Base-by-base conservation (phyloP, 2,329 filamentous ascomycete species). In the Helminthosporium solani region DNA sequence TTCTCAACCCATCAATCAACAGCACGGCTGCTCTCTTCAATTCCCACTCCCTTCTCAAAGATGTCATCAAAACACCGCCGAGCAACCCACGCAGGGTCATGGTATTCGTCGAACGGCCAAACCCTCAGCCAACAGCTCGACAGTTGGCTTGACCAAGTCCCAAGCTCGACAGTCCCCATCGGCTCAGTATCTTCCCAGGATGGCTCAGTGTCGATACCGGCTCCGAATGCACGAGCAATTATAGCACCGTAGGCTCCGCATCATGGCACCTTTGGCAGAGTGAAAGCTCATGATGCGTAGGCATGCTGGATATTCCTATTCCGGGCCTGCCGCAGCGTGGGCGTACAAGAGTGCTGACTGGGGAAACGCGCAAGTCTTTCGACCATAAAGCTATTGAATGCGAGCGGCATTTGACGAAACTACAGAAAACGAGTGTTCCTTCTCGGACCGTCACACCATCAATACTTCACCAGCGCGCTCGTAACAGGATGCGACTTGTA, bases 221-320 rank as follows among this genome's bases (percentile, higher is more conserved):
- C 91, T 1, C 69, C 83, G 1, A 84, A 85, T 25, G 91, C 91
- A 4, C 82, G 90, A 69, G 78, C 94, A 12, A 86, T 99, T 45
- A 96, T 99, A 67, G 90, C 90, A 50, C 94, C 94, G 92, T 96
- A 80, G 77, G 87, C 57, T 53, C 42, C 36, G 20, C 44, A 9
- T 9, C 9, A 25, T 9, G 23, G 9, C 9, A 25, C 23, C 9
- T 5, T 25, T 25, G 9, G 9, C 9, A 25, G 39, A 38, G 8
- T 33, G 16, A 25, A 56, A 46, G 58, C 61, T 70, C 58, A 67
- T 63, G 63, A 60, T 48, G 52, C 49, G 56, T 60, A 96, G 92
- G 50, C 94, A 99, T 70, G 94, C 94, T 49, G 94, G 94, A 50
- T 99, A 96, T 73, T 76, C 82, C 2, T 97, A 92, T 76, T 99